phyloP scores from a whole-genome alignment of 768 basidiomycete species.

The Crepidotus variabilis region DNA sequence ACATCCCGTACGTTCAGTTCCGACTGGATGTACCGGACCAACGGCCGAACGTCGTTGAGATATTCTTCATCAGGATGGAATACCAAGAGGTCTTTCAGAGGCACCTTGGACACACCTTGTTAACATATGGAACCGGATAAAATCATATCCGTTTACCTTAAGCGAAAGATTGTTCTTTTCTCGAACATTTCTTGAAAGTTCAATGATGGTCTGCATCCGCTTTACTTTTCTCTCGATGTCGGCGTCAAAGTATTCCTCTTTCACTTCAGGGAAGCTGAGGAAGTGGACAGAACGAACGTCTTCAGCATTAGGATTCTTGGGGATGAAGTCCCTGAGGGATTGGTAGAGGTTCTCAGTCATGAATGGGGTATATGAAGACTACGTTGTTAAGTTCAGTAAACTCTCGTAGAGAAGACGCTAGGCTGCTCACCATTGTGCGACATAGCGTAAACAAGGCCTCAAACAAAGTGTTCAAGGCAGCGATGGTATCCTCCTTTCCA shows the following conservation, averaged over 20 bases:
- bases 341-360: slow-evolving; percentile 97
- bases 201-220: slow-evolving; percentile 94
- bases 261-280: slow-evolving; percentile 88
- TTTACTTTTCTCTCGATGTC: slow-evolving; percentile 93
- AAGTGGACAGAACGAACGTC: slow-evolving; percentile 96
- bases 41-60: slow-evolving; percentile 77
- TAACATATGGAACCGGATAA: neutral
- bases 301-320: slow-evolving; percentile 60
- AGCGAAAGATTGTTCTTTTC: slow-evolving; percentile 83
- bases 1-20: slow-evolving; percentile 95
- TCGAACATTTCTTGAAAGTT: slow-evolving; percentile 83
- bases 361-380: slow-evolving; percentile 99
- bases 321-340: slow-evolving; percentile 80
- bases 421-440: slow-evolving; percentile 76
- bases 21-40: slow-evolving; percentile 86
- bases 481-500: slow-evolving; percentile 79
- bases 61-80: slow-evolving; percentile 89
- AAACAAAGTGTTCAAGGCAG: slow-evolving; percentile 93
- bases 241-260: slow-evolving; percentile 91
- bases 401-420: neutral
- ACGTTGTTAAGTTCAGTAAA: slow-evolving; percentile 4
- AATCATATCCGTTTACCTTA: slow-evolving; percentile 57
- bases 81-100: slow-evolving; percentile 86
- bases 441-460: slow-evolving; percentile 93
- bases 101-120: slow-evolving; percentile 51